Conservation (phyloP, 768 basidiomycete species). For the Phaffia australis region DNA sequence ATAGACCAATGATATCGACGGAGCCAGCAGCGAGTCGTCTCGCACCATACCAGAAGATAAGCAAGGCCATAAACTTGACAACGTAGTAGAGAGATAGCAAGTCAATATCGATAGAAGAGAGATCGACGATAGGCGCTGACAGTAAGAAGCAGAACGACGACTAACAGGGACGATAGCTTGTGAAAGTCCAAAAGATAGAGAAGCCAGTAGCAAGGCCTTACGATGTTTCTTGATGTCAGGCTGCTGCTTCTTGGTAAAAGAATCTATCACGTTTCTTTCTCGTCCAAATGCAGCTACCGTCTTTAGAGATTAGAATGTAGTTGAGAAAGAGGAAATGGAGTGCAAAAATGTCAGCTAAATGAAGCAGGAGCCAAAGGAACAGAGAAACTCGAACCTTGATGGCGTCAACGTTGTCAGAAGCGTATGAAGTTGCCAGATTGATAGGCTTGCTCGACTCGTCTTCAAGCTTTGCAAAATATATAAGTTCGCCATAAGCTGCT, state of each 20-base stretch:
- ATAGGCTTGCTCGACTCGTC: conserved; percentile 4
- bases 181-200: conserved; percentile 12
- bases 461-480: conserved; percentile 9
- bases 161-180: conserved; percentile 7
- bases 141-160: no score
- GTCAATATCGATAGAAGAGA: no score
- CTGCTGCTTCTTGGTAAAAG: conserved; percentile 8
- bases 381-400: conserved; percentile 8
- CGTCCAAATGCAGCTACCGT: conserved; percentile 23
- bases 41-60: conserved; percentile 21
- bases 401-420: conserved; percentile 11
- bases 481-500: not conserved
- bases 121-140: no score
- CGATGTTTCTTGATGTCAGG: conserved; percentile 14
- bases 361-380: not conserved
- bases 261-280: conserved; percentile 2
- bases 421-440: conserved; percentile 2
- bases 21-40: not conserved
- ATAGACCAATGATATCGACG: conserved; percentile 14
- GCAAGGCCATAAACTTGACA: not conserved
- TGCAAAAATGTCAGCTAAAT: not conserved
- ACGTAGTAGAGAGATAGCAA: no score
- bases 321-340: not conserved
- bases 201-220: not conserved
- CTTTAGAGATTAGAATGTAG: not conserved